phyloP scores from a whole-genome alignment of 345 rosid species.

The Gynandropsis gynandra region DNA sequence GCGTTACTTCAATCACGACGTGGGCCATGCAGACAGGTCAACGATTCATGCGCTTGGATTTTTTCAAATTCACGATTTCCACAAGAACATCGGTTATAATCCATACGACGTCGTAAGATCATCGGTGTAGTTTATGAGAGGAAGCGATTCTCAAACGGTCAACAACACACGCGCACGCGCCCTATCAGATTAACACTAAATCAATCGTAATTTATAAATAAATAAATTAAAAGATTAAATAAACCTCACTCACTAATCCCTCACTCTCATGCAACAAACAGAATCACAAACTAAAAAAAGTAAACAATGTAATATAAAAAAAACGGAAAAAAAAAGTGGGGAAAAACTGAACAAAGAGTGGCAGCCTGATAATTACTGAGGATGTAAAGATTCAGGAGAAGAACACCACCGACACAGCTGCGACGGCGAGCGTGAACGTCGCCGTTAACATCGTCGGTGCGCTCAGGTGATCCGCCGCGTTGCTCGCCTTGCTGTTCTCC shows the following conservation, averaged over 20 bases:
- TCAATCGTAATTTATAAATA: conserved; percentile 16
- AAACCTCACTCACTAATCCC: conserved; percentile 24
- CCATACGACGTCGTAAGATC: too few species aligned
- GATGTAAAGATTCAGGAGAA: conserved; percentile 23
- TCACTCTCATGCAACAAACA: conserved; percentile 13
- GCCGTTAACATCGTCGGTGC: conserved; percentile 35
- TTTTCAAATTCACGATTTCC: too few species aligned
- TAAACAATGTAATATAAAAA: not conserved
- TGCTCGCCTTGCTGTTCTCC: conserved; percentile 43
- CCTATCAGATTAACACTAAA: conserved; percentile 19
- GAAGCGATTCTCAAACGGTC: too few species aligned
- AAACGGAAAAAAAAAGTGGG: not conserved
- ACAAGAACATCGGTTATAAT: too few species aligned
- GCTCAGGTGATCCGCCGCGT: conserved; percentile 34
- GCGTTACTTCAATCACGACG: too few species aligned
- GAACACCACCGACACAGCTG: conserved; percentile 33
- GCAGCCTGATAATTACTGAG: conserved; percentile 22
- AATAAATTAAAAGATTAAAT: conserved; percentile 10
- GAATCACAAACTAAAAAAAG: not conserved
- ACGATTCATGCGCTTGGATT: too few species aligned
- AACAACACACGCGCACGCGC: too few species aligned
- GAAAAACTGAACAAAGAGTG: conserved; percentile 21
- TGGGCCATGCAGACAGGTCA: too few species aligned
- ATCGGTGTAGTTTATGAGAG: too few species aligned
- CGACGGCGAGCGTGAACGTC: conserved; percentile 22